Evolutionary conservation across 768 basidiomycete genomes (phyloP), one percentile per base, ranked within the genome.

Genomic region (Pisolithus marmoratus): DNA sequence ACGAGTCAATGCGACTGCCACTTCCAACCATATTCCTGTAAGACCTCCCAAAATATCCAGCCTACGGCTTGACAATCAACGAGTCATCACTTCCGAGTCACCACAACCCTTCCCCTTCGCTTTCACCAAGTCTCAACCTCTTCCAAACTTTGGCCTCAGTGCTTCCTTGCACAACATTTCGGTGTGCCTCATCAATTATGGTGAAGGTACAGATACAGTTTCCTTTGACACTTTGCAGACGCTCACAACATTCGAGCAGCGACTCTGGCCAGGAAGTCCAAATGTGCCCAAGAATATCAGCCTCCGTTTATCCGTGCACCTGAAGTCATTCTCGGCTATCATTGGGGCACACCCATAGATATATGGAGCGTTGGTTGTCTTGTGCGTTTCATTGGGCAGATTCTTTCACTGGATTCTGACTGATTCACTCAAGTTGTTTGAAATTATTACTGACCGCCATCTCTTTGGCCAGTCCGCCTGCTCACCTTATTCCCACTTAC

Each of bases 361-460:
- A 64, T 67, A 27, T 67, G 63, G 66, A 52, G 51, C 23, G 42
- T 67, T 22, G 66, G 64, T n/a, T 65, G 64, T 40, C 29, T 66
- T n/a, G 63, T 64, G 53, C 27, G 57, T 48, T 40, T 19, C 37
- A 22, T 42, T 42, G 17, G 11, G 15, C 40, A 17, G 7, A 27
- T 20, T 42, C 40, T 20, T 15, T 24, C 20, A n/a, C 5, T n/a
- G 17, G 9, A 2, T 8, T 17, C 44, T 24, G 19, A 22, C 9
- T 19, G 12, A 2, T 45, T 27, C 17, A 22, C 8, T 22, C 8
- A 45, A 24, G 24, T 52, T 22, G 20, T 34, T 42, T 29, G 24
- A 42, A 8, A 23, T 23, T 26, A 26, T 26, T 26, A 26, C 26
- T 8, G 26, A 26, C 26, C 8, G 3, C 26, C 26, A 26, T 26